Evolutionary conservation across 2,329 filamentous ascomycete genomes (phyloP), one percentile per base, ranked within the genome.

Genomic region (Arthroderma sp.): DNA sequence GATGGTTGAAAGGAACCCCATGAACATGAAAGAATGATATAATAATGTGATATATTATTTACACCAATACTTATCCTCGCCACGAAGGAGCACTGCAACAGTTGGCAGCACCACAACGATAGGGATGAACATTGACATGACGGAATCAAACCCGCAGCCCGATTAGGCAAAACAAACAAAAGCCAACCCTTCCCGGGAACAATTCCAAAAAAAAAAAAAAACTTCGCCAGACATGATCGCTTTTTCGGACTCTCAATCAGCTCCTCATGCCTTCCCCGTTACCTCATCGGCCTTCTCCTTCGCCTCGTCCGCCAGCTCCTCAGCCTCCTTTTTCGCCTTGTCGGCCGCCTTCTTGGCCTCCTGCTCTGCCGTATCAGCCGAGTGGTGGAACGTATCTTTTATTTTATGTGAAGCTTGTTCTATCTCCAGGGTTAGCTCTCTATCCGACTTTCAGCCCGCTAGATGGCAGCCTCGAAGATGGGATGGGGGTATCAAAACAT

Each of bases 401-500:
- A 68, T 56, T 47, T 66, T 68, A 28, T 67, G 57, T 39, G 68
- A 64, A 37, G 67, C 69, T 63, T 73, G 52, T 54, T 77, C 76
- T 79, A 56, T 52, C 47, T 31, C 34, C 11, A 33, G 9, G 28
- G 37, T 49, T 31, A 48, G 47, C 32, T 33, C 29, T 8, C 38
- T 7, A 40, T 32, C 46, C 9, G 2, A 31, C 29, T 29, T 4
- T 31, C 9, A 6, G 10, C 27, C 22, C 29, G 10, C 22, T 6
- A 15, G 5, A 11, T 8, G 15, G 15, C 15, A 22, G 15, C 15
- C 15, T 22, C 28, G 6, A 27, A 27, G 22, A 11, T 32, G 29
- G n/a, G 38, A 40, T 5, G 3, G 32, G 15, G 39, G 6, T 32
- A 22, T 10, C 27, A 22, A 29, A 32, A 59, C 76, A 48, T 72